phyloP scores from a whole-genome alignment of 202 grass and related monocot species.

The Cymbopogon flexuosus region DNA sequence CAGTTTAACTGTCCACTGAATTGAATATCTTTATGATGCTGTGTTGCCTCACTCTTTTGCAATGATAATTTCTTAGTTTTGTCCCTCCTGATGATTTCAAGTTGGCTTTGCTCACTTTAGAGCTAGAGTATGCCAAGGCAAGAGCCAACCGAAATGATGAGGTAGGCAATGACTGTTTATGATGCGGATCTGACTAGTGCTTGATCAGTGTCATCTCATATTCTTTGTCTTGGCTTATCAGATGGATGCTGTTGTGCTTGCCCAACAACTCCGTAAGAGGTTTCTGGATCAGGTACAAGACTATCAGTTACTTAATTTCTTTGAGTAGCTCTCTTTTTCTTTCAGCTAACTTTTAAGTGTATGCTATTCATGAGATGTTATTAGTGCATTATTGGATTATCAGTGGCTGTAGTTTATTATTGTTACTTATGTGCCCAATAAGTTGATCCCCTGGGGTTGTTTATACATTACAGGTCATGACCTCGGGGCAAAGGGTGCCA shows the following conservation, averaged over 20 bases:
- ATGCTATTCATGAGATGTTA: background rate
- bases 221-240: slow-evolving; percentile 37
- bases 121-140: slow-evolving; percentile 75
- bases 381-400: background rate
- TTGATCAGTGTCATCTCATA: slow-evolving; percentile 34
- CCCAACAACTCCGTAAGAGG: slow-evolving; percentile 79
- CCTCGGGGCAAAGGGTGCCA: slow-evolving; percentile 73
- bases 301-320: slow-evolving; percentile 10
- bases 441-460: background rate
- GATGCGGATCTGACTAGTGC: background rate
- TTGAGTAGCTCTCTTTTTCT: background rate
- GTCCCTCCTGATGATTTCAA: slow-evolving; percentile 70
- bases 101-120: slow-evolving; percentile 69
- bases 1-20: background rate
- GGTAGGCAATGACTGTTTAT: slow-evolving; percentile 31
- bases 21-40: background rate
- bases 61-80: slow-evolving; percentile 50
- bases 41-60: slow-evolving; percentile 14
- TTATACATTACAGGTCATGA: slow-evolving; percentile 70
- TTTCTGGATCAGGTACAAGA: slow-evolving; percentile 68
- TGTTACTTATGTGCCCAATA: slow-evolving; percentile 13
- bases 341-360: background rate
- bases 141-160: slow-evolving; percentile 61
- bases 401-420: background rate
- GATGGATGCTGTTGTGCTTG: slow-evolving; percentile 91